Evolutionary conservation across 371 early-diverging fungal genomes (phyloP), one percentile per base, ranked within the genome.

Genomic region (Saksenaea vasiformis): DNA sequence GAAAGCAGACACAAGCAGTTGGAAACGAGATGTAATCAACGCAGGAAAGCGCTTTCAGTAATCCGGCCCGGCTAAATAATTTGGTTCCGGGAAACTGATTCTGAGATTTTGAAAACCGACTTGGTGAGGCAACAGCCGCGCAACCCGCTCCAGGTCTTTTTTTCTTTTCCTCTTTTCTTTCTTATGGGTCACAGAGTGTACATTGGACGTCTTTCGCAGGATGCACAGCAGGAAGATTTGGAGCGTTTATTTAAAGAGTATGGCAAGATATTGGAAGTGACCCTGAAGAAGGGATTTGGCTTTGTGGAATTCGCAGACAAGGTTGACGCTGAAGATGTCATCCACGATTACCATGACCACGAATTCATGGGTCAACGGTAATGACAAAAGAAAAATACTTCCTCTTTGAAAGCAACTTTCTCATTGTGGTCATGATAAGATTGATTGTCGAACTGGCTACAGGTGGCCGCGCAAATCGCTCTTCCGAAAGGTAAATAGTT

Each of bases 351-450:
- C 34, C 79, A 90, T 60, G 86, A 84, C 37, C 84, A 78, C 34
- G 76, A 74, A 17, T 88, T 90, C 44, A 67, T 89, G 70, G 90
- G 88, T 13, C 85, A 90, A 74, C 85, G 86, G 90, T 89, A 76
- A 60, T 54, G 15, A 17, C 19, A 15, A 41, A 22, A 60, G 2
- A 39, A 35, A 51, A 39, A n/a, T 28, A 38, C 1, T 22, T 47
- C 22, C 8, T 5, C 22, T 22, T 17, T 47, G 51, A 22, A 22
- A 22, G 24, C 19, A 10, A 10, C 22, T 7, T 7, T 44, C 22
- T 47, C 27, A 47, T 19, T 22, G 27, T 47, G 51, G 22, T 47
- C 22, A 47, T 47, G 17, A 47, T 47, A 47, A 47, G 51, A 19
- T 22, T 47, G 22, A 47, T 47, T 47, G 51, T 47, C 8, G 51